These are phyloP conservation scores for Aspergillus heteromorphus DNA, from an alignment of 495 filamentous ascomycete species.

Conservation along the genomic window DNA sequence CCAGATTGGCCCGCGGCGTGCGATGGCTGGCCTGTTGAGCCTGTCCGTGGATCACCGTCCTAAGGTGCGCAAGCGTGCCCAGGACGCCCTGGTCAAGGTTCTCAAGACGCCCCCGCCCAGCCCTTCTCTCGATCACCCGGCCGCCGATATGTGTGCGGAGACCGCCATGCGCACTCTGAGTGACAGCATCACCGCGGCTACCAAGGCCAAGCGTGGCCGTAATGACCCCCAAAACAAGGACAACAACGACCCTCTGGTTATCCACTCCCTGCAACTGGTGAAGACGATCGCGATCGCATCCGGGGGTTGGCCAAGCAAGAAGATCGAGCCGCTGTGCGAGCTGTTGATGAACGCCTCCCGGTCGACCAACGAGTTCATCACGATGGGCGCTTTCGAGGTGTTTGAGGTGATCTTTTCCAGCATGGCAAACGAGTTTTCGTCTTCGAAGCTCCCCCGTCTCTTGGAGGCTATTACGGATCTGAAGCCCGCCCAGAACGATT, in stretches of 20 bases:
- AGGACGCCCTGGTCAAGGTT: constrained; percentile 80
- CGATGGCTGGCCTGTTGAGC: constrained; percentile 77
- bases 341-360: constrained; percentile 79
- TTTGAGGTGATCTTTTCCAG: constrained; percentile 94
- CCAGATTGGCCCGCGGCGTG: constrained; percentile 81
- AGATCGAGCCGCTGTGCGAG: constrained; percentile 87
- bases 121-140: constrained; percentile 87
- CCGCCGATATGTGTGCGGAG: constrained; percentile 91
- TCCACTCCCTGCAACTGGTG: constrained; percentile 85
- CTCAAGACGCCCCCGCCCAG: constrained; percentile 79
- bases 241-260: constrained; percentile 72
- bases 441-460: constrained; percentile 80
- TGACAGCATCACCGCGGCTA: constrained; percentile 57
- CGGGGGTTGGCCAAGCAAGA: constrained; percentile 94
- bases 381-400: constrained; percentile 90
- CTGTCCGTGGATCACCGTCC: constrained; percentile 83
- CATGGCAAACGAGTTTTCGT: constrained; percentile 79
- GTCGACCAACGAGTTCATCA: constrained; percentile 88
- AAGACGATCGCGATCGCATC: constrained; percentile 81
- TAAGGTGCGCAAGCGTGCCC: constrained; percentile 90
- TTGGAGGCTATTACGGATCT: constrained; percentile 84
- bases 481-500: constrained; percentile 83
- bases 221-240: constrained; percentile 39
- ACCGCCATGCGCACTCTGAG: constrained; percentile 71
- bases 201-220: constrained; percentile 57